These are phyloP conservation scores for Suhomyces vadensis DNA, from an alignment of 805 yeast genomes.

Conservation along the genomic window DNA sequence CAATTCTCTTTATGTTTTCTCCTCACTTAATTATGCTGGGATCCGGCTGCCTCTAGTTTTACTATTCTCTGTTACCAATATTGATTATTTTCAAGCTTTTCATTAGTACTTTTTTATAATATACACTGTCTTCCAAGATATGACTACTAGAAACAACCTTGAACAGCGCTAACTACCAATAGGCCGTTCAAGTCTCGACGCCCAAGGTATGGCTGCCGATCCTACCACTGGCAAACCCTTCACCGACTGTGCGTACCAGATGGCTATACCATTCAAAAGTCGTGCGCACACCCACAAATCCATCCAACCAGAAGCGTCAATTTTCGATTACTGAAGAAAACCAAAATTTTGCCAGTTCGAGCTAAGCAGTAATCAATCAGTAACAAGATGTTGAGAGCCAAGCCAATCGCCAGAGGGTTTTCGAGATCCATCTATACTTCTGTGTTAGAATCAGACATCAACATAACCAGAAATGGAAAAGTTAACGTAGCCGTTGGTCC, in stretches of 20 bases:
- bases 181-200: too few relatives aligned
- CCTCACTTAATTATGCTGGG: constrained; percentile 1
- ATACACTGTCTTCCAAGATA: constrained; percentile 2
- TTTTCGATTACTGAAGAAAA: constrained; percentile 14
- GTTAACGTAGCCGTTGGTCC: constrained; percentile 68
- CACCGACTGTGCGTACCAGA: not conserved
- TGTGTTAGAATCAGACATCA: constrained; percentile 56
- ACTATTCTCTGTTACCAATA: constrained; percentile 5
- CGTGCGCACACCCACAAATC: constrained; percentile 13
- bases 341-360: constrained; percentile 1
- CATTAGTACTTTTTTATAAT: constrained; percentile 7
- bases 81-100: constrained; percentile 1
- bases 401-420: constrained; percentile 7
- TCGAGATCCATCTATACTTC: constrained; percentile 41
- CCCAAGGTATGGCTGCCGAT: too few relatives aligned
- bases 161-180: too few relatives aligned
- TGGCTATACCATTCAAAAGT: not conserved
- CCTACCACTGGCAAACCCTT: too few relatives aligned
- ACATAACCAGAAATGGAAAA: constrained; percentile 74
- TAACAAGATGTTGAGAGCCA: constrained; percentile 16
- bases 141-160: not conserved
- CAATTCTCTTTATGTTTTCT: not conserved
- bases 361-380: not conserved
- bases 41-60: constrained; percentile 1
- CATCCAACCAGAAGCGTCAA: constrained; percentile 34